phyloP scores from a whole-genome alignment of 257 asterid species.

The Plantago ovata region DNA sequence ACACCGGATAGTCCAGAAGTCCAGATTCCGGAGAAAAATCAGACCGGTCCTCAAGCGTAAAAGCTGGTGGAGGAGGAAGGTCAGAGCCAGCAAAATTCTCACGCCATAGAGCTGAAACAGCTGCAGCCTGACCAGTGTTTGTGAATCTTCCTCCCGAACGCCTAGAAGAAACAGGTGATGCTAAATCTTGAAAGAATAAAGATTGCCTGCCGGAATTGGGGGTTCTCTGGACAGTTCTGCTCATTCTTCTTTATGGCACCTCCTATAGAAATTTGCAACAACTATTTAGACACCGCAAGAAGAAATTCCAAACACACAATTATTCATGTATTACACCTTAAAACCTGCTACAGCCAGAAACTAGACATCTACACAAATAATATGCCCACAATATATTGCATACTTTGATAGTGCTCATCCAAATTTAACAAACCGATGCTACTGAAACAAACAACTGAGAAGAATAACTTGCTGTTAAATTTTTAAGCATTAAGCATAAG shows the following conservation, averaged over 20 bases:
- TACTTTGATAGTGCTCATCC: no score
- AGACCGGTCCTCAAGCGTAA: conserved; percentile 82
- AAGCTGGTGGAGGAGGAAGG: conserved; percentile 92
- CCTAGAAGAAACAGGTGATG: conserved; percentile 73
- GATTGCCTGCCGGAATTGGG: conserved; percentile 87
- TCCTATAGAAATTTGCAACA: conserved; percentile 16
- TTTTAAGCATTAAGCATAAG: no score
- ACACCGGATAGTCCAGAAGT: conserved; percentile 53
- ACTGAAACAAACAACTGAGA: no score
- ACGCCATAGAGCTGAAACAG: conserved; percentile 94
- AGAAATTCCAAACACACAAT: not conserved
- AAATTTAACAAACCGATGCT: no score
- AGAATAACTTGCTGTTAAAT: no score
- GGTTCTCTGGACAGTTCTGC: conserved; percentile 47
- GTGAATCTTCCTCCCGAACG: conserved; percentile 65
- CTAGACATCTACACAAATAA: no score
- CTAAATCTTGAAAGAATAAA: conserved; percentile 78
- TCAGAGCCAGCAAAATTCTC: conserved; percentile 86
- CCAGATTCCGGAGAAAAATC: conserved; percentile 83
- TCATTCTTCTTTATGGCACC: conserved; percentile 41
- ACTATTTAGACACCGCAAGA: not conserved
- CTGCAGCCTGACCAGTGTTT: conserved; percentile 91
- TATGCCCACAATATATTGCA: no score
- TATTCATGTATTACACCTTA: no score
- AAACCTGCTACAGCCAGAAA: no score